phyloP scores from a whole-genome alignment of 2,329 filamentous ascomycete genomes.

The Coniochaeta sp. region DNA sequence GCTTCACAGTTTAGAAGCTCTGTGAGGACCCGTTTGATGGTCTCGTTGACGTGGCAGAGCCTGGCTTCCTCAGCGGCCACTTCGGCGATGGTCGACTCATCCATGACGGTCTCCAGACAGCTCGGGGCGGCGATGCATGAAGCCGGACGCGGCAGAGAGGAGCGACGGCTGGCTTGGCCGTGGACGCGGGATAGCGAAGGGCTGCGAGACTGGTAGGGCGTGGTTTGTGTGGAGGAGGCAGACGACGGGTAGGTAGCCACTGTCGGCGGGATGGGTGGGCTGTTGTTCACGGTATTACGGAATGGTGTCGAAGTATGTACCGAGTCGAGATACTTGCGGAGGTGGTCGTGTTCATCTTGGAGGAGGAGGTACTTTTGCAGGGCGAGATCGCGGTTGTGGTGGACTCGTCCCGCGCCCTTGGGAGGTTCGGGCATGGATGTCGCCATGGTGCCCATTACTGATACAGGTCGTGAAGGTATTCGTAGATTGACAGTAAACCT shows the following conservation, averaged over 20 bases:
- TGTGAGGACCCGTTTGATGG: conserved; percentile 54
- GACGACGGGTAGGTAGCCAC: conserved; percentile 44
- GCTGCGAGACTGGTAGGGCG: conserved; percentile 29
- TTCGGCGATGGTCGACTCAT: conserved; percentile 40
- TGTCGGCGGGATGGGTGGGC: conserved; percentile 54
- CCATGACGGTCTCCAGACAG: conserved; percentile 30
- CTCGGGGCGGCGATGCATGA: conserved; percentile 12
- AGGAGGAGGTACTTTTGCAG: conserved; percentile 48
- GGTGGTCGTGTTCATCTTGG: conserved; percentile 46
- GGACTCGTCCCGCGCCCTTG: conserved; percentile 5
- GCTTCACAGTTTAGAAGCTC: conserved; percentile 55
- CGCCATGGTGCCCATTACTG: neutral
- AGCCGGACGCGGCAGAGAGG: conserved; percentile 10
- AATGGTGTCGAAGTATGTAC: conserved; percentile 22
- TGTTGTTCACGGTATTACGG: conserved; percentile 29
- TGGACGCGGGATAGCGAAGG: conserved; percentile 2
- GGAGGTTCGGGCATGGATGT: conserved; percentile 9
- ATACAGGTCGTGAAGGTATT: neutral
- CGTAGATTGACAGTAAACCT: neutral
- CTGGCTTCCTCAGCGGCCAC: conserved; percentile 46
- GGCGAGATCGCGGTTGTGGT: conserved; percentile 36
- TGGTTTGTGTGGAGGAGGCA: conserved; percentile 43
- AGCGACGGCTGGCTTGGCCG: conserved; percentile 3
- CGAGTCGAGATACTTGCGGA: conserved; percentile 42
- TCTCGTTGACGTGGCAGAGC: conserved; percentile 50